Percentiles rank a stretch among this genome's conserved stretches.
These are phyloP conservation scores for Phallus indusiatus DNA, from an alignment of 768 basidiomycete genomes.

Conservation along the genomic window DNA sequence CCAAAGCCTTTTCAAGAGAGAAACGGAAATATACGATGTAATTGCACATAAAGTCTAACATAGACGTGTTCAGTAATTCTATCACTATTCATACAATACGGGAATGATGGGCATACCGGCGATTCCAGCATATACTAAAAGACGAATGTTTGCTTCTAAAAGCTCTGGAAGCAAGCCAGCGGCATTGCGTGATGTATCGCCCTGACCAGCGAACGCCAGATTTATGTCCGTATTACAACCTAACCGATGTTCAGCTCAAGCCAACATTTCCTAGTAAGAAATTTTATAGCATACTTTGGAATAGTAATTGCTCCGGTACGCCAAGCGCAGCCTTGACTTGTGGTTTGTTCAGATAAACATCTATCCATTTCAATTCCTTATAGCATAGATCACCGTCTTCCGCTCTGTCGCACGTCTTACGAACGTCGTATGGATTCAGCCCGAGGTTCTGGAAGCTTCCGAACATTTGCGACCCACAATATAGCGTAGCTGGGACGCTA, in stretches of 20 bases:
- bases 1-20: background rate
- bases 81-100: no score
- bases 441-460: conserved; percentile 59
- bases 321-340: conserved; percentile 74
- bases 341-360: conserved; percentile 76
- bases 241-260: conserved; percentile 3
- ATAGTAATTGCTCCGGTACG: conserved; percentile 46
- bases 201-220: conserved; percentile 68
- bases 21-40: conserved; percentile 40
- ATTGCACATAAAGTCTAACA: conserved; percentile 78
- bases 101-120: conserved; percentile 26
- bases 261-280: conserved; percentile 41
- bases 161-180: conserved; percentile 72
- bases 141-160: conserved; percentile 69
- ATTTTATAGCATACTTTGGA: conserved; percentile 25
- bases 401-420: conserved; percentile 58
- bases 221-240: conserved; percentile 53
- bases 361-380: conserved; percentile 76
- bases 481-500: conserved; percentile 61
- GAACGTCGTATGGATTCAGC: conserved; percentile 85
- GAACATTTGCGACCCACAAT: conserved; percentile 71
- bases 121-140: conserved; percentile 86
- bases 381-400: conserved; percentile 73
- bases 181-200: conserved; percentile 81
- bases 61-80: conserved; percentile 8